A percentile compares a stretch with the other conserved stretches of the same genome.
These are phyloP conservation scores for Wickerhamomyces subpelliculosus DNA, from an alignment of 805 yeast species.

Conservation along the genomic window DNA sequence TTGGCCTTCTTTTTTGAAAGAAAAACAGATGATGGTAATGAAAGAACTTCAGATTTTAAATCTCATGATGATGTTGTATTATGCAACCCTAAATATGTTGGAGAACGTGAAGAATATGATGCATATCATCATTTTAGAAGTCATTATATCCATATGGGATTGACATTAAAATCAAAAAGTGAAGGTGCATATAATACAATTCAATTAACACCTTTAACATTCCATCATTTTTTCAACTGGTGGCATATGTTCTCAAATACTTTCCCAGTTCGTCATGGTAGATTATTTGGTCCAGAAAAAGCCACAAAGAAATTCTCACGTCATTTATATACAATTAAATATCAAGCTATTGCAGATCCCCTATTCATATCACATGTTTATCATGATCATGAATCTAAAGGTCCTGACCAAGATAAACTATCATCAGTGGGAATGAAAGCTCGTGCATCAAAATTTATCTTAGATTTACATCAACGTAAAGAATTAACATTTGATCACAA, in stretches of 20 bases:
- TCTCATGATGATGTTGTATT: constrained; percentile 59
- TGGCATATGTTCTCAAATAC: constrained; percentile 81
- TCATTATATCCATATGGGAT: constrained; percentile 69
- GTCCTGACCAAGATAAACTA: constrained; percentile 32
- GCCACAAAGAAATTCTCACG: constrained; percentile 64
- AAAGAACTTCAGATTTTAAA: constrained; percentile 37
- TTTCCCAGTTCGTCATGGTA: constrained; percentile 73
- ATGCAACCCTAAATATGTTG: constrained; percentile 46
- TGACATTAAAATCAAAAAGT: constrained; percentile 41
- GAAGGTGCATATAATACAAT: constrained; percentile 53
- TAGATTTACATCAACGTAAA: constrained; percentile 64
- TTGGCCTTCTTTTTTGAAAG: constrained; percentile 57
- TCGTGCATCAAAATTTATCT: constrained; percentile 42
- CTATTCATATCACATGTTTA: constrained; percentile 70
- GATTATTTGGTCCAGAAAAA: constrained; percentile 51
- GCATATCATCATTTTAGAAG: constrained; percentile 78
- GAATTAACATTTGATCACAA: constrained; percentile 38
- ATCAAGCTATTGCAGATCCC: constrained; percentile 65
- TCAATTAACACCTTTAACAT: constrained; percentile 66
- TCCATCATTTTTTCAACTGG: constrained; percentile 73
- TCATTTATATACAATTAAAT: constrained; percentile 72
- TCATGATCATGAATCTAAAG: constrained; percentile 37
- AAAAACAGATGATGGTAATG: constrained; percentile 21
- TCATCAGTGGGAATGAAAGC: constrained; percentile 65
- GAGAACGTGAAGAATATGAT: constrained; percentile 53